These are phyloP conservation scores for Colletotrichum lentis DNA, from an alignment of 2,329 filamentous ascomycete genomes.

Conservation along the genomic window DNA sequence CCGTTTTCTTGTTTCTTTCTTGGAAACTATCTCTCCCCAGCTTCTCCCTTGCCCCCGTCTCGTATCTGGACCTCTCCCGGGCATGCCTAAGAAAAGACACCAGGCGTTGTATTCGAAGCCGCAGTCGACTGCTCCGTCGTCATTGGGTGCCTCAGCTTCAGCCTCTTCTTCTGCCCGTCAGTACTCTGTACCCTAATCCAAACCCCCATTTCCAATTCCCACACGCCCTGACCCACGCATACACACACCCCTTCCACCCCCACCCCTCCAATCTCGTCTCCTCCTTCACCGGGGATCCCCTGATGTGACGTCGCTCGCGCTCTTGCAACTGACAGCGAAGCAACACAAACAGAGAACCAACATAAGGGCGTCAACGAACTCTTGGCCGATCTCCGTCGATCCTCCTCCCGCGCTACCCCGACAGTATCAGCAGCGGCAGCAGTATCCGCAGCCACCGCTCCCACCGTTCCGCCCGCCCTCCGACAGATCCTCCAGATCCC, in stretches of 20 bases:
- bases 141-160: slow-evolving; percentile 38
- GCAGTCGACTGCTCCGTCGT: slow-evolving; percentile 57
- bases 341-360: slow-evolving; percentile 44
- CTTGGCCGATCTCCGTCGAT: slow-evolving; percentile 64
- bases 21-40: slow-evolving; percentile 4
- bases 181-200: neutral
- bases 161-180: slow-evolving; percentile 35
- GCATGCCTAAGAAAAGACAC: slow-evolving; percentile 72
- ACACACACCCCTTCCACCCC: neutral
- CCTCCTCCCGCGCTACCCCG: slow-evolving; percentile 44
- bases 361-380: slow-evolving; percentile 66
- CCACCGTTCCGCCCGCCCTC: slow-evolving; percentile 63
- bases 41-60: slow-evolving; percentile 9
- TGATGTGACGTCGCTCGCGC: slow-evolving; percentile 41
- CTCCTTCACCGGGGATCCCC: slow-evolving; percentile 4
- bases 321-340: slow-evolving; percentile 26
- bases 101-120: slow-evolving; percentile 66
- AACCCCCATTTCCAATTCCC: neutral
- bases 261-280: neutral
- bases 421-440: slow-evolving; percentile 26
- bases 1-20: neutral
- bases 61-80: slow-evolving; percentile 40
- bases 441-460: slow-evolving; percentile 36
- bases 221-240: neutral
- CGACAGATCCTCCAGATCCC: slow-evolving; percentile 67